Evolutionary conservation across 441 rosid genomes (phyloP), one percentile per base, ranked within the genome.

Genomic region (Hura crepitans): DNA sequence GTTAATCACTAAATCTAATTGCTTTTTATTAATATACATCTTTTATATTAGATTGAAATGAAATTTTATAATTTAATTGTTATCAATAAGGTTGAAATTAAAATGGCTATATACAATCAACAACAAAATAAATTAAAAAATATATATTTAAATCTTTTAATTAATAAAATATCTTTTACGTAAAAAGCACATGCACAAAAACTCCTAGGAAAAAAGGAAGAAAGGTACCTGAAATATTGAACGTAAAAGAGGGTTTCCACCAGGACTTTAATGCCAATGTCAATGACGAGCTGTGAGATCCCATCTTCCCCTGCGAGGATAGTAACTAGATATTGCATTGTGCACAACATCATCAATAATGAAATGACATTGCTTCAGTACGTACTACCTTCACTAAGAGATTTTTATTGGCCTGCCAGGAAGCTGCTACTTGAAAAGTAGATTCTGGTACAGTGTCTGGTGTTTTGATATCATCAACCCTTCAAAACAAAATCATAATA

Each of bases 371-470:
- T 45, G 39, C 45, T 66, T 60, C 23, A 65, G 46, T 55, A 69
- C n/a, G 18, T 49, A 57, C 45, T 74, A 88, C 98, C 96, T 94
- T 94, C 75, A 94, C 50, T 81, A 91, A 66, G 79, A 94, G 84
- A 86, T 94, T 94, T 78, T 91, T 91, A 81, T 94, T 94, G 79
- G 90, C 96, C 74, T 94, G 98, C 98, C 96, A 94, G 72, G 97
- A 94, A 0, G 96, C 98, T 71, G 91, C 98, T 63, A 91, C 85
- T 76, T 89, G 96, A 78, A 94, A 82, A 75, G 89, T 83, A 54
- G 98, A 90, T 72, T 89, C 96, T 53, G 87, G 69, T 57, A 70
- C 30, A 71, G 30, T 67, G 25, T 79, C 79, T 72, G 84, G 60
- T n/a, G 79, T 72, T 73, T 82, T 74, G 62, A 75, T 53, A 66